Percentiles rank a stretch among this genome's conserved stretches.
Conservation (phyloP, 306 rosid genomes). For the Inga oerstediana region DNA sequence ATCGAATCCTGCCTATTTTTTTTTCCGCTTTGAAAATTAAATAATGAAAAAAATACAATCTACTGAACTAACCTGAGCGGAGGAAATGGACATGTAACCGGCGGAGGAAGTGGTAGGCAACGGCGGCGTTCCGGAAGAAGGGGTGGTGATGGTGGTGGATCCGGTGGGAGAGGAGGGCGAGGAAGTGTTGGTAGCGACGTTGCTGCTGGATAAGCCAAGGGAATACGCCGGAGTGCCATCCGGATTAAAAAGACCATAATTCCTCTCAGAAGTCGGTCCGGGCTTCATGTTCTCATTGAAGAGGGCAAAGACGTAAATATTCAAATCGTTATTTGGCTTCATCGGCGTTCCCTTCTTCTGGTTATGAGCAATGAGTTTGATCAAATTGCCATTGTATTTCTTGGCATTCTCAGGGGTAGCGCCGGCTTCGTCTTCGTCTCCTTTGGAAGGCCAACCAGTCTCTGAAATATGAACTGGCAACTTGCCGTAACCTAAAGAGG, state of each 20-base stretch:
- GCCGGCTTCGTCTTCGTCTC: conserved; percentile 85
- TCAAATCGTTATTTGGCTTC: conserved; percentile 72
- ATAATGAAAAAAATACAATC: neutral
- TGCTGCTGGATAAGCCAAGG: conserved; percentile 48
- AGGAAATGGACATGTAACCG: conserved; percentile 84
- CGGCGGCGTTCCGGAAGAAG: conserved; percentile 33
- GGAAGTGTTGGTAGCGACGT: conserved; percentile 22
- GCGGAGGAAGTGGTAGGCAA: conserved; percentile 52
- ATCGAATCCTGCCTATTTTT: neutral
- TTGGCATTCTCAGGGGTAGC: conserved; percentile 81
- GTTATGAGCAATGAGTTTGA: conserved; percentile 50
- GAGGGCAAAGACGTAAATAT: conserved; percentile 86
- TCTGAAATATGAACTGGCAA: conserved; percentile 89
- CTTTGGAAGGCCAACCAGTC: conserved; percentile 98
- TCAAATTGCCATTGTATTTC: conserved; percentile 83
- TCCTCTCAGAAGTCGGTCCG: conserved; percentile 91
- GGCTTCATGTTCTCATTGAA: conserved; percentile 98
- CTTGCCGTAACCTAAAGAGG: conserved; percentile 58
- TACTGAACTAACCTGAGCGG: conserved; percentile 53
- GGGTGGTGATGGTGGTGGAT: neutral
- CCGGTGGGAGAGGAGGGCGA: conserved; percentile 9
- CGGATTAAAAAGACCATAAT: conserved; percentile 91
- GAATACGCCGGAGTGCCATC: conserved; percentile 76
- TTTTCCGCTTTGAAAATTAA: neutral
- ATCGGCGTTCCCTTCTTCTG: conserved; percentile 77